Conservation (phyloP, 2,329 filamentous ascomycete genomes). For the Metarhizium guizhouense region DNA sequence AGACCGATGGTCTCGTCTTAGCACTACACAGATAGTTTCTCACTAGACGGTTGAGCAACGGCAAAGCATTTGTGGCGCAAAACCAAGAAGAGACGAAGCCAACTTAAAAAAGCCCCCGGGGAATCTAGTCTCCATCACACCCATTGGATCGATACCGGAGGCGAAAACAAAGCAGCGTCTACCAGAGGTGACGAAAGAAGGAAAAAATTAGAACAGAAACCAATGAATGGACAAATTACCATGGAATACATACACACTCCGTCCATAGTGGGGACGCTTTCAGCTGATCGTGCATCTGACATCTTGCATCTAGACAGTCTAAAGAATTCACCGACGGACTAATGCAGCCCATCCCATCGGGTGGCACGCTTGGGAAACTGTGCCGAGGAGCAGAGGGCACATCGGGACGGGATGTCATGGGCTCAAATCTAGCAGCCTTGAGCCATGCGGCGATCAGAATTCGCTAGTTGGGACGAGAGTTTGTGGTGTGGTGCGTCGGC, state of each 20-base stretch:
- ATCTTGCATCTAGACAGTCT: not conserved
- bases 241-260: not conserved
- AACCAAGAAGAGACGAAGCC: not conserved
- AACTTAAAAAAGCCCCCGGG: too few relatives aligned
- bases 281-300: not conserved
- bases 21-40: not conserved
- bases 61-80: not conserved
- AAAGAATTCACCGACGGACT: not conserved
- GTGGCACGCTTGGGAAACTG: not conserved
- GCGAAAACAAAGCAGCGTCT: not conserved
- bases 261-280: not conserved
- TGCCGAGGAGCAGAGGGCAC: not conserved
- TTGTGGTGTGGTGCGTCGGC: too few relatives aligned
- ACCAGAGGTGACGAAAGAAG: not conserved
- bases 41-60: not conserved
- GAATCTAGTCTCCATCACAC: too few relatives aligned
- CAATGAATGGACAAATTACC: not conserved
- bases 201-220: too few relatives aligned
- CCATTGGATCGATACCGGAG: not conserved
- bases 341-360: not conserved
- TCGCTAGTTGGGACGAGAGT: too few relatives aligned
- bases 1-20: not conserved
- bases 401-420: too few relatives aligned
- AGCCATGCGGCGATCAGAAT: too few relatives aligned
- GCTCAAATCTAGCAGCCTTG: too few relatives aligned